Base-by-base conservation (phyloP, 495 filamentous ascomycete genomes). In the Penicillium turbatum region DNA sequence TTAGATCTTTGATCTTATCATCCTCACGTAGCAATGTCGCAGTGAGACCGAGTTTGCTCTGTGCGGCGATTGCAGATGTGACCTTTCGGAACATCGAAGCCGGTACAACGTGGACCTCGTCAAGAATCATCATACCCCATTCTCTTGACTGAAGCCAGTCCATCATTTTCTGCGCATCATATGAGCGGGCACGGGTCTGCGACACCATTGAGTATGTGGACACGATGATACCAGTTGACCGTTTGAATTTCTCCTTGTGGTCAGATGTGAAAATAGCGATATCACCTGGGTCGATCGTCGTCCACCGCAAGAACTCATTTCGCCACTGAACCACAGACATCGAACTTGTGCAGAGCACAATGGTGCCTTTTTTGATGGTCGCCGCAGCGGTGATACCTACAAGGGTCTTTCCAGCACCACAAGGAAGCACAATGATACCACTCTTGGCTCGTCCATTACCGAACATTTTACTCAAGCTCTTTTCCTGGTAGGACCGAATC, bases 271-370 rank as follows among this genome's bases (percentile, higher is more conserved):
- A 99, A 54, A 96, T 82, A 35, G 92, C 88, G 63, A 99, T 87
- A 62, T 96, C 89, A 52, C 90, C 84, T 0, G 93, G 90, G 59
- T 89, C 88, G 62, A 99, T 95, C 61, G 97, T 97, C 43, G 92
- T 96, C 93, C 93, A 97, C 63, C 96, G 93, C 56, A 97, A 72
- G 67, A 97, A 97, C 61, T 97, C 92, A 35, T 90, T 86, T 37
- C 90, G 81, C 93, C 95, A 99, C 66, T 99, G 95, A 3, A 95
- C 88, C 8, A 95, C 93, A 4, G 90, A 96, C 91, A 97, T 99
- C 44, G 90, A 92, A 63, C 88, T 93, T 8, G 95, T 97, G 67
- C 92, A 97, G 26, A 99, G 84, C 13, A 97, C 88, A 51, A 99
- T 90, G 31, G 89, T 86, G 32, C 89, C 89, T 70, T 99, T 99